Conservation (phyloP, 2,329 filamentous ascomycete species). For the Talaromyces piceae region DNA sequence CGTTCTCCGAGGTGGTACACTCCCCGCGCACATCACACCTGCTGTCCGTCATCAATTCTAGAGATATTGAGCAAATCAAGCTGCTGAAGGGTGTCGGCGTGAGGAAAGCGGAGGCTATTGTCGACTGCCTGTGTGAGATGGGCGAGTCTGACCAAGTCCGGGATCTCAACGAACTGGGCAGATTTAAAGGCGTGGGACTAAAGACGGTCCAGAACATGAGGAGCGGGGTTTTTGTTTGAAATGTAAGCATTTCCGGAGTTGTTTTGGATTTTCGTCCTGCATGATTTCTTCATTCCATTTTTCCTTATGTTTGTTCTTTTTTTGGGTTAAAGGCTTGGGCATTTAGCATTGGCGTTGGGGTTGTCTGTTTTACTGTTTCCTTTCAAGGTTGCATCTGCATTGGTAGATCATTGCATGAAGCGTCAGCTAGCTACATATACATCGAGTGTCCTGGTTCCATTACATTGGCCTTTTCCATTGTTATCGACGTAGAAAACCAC, state of each 20-base stretch:
- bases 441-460: not conserved
- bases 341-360: constrained; percentile 7
- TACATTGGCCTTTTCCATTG: not conserved
- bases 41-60: constrained; percentile 39
- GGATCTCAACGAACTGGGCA: constrained; percentile 34
- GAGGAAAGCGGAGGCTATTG: constrained; percentile 43
- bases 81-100: constrained; percentile 40
- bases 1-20: constrained; percentile 15
- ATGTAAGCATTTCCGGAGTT: constrained; percentile 13
- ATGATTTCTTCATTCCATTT: not conserved
- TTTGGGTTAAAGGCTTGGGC: not conserved
- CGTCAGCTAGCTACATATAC: not conserved
- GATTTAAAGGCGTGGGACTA: constrained; percentile 37
- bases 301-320: not conserved
- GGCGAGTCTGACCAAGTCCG: constrained; percentile 26
- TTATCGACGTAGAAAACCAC: not conserved
- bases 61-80: constrained; percentile 40
- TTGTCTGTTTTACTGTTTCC: not conserved
- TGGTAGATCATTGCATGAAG: not conserved
- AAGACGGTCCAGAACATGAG: constrained; percentile 43
- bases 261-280: not conserved
- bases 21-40: constrained; percentile 39
- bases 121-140: constrained; percentile 40
- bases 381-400: not conserved
- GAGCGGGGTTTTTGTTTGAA: constrained; percentile 32